Evolutionary conservation across 257 asterid species (phyloP).

Genomic region (Leonotis leonurus): DNA sequence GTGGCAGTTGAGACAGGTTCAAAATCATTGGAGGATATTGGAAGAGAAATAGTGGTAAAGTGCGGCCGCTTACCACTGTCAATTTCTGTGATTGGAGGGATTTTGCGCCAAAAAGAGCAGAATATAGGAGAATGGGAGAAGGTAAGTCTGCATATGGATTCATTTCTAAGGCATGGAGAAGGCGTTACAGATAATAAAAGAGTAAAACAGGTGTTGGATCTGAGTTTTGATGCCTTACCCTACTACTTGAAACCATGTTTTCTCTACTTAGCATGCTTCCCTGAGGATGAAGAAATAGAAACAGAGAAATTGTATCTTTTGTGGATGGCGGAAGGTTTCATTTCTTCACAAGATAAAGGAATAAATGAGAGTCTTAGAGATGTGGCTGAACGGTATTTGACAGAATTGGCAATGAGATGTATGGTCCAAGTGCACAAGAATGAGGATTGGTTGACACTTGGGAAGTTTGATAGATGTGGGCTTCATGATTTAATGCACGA

Average conservation of each 20-base stretch:
- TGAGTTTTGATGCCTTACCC: conserved; percentile 16
- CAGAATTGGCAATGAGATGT: conserved; percentile 5
- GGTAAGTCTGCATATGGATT: not conserved
- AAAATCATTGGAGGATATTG: not conserved
- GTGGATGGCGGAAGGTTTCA: conserved; percentile 19
- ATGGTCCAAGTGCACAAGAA: conserved; percentile 2
- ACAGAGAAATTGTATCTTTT: not conserved
- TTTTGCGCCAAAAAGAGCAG: not conserved
- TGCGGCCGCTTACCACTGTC: not conserved
- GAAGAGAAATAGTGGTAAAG: not conserved
- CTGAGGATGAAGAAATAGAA: conserved; percentile 8
- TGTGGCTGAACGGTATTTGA: conserved; percentile 20
- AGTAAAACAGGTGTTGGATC: not conserved
- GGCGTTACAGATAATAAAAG: not conserved
- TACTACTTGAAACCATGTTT: conserved; percentile 21
- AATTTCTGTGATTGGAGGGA: not conserved
- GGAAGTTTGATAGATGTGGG: not conserved
- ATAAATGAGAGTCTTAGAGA: conserved; percentile 7
- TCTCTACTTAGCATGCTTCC: not conserved
- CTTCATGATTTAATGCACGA: not conserved
- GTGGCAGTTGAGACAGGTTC: too few species aligned
- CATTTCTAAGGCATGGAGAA: not conserved
- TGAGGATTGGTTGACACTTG: not conserved
- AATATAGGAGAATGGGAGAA: not conserved
- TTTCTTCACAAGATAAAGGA: not conserved